These are phyloP conservation scores for Lactarius quietus DNA, from an alignment of 768 basidiomycete species.

Conservation along the genomic window DNA sequence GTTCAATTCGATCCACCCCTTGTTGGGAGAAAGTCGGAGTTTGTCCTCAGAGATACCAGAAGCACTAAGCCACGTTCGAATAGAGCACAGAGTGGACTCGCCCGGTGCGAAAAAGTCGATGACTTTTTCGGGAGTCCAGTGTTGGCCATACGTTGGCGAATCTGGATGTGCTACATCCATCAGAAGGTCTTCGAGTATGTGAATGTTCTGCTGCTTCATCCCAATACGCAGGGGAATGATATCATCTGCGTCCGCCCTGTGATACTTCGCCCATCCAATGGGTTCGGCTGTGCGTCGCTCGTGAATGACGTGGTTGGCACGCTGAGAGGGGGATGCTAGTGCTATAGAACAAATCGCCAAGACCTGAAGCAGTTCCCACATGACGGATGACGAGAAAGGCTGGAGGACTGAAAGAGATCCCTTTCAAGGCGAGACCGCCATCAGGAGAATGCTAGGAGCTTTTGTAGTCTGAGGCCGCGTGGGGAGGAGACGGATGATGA, in stretches of 20 bases:
- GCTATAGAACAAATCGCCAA: constrained; percentile 27
- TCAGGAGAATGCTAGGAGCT: not conserved
- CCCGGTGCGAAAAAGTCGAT: constrained; percentile 42
- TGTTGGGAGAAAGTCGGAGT: constrained; percentile 33
- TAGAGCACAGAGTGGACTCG: constrained; percentile 35
- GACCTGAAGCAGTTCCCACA: constrained; percentile 8
- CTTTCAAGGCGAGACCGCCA: not conserved
- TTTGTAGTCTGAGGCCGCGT: no score
- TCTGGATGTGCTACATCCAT: constrained; percentile 42
- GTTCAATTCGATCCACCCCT: constrained; percentile 41
- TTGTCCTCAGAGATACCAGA: constrained; percentile 37
- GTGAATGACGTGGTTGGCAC: constrained; percentile 34
- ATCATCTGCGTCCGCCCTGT: constrained; percentile 32
- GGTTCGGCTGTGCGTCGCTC: constrained; percentile 39
- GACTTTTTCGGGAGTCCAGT: constrained; percentile 41
- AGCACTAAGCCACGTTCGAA: constrained; percentile 40
- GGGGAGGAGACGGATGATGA: not conserved
- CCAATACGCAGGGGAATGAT: constrained; percentile 45
- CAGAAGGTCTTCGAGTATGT: constrained; percentile 39
- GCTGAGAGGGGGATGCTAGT: constrained; percentile 23
- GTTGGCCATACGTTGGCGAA: constrained; percentile 45
- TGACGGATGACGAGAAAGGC: not conserved
- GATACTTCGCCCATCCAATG: constrained; percentile 33
- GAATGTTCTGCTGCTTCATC: constrained; percentile 41
- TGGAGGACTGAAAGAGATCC: not conserved